phyloP scores from a whole-genome alignment of 192 early-diverging fungal genomes.

The Rhizophlyctis rosea region DNA sequence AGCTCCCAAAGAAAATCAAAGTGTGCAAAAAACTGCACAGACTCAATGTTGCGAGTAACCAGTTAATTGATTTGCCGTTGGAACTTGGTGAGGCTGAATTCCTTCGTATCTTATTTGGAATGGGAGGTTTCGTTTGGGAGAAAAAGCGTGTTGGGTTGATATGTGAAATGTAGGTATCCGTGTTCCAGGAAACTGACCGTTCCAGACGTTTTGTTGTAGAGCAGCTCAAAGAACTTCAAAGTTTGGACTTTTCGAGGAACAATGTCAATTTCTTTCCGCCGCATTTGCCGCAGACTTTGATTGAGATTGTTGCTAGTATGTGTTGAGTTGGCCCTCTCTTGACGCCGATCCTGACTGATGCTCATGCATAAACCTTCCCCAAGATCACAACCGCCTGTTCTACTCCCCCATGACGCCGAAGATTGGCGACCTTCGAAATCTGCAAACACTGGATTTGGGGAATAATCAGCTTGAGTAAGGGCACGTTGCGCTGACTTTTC shows the following conservation, averaged over 20 bases:
- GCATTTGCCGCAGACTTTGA: conserved; percentile 30
- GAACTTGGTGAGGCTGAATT: conserved; percentile 34
- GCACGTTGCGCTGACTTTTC: background rate
- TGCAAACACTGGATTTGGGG: conserved; percentile 30
- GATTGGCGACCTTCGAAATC: conserved; percentile 39
- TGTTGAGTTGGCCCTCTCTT: conserved; percentile 17
- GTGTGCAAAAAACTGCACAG: conserved; percentile 24
- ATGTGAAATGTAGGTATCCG: too few relatives aligned
- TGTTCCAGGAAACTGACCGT: background rate
- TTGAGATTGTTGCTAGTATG: conserved; percentile 40
- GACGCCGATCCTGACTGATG: conserved; percentile 30
- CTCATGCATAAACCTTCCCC: conserved; percentile 8
- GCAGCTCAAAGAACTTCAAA: conserved; percentile 22
- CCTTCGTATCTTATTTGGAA: background rate
- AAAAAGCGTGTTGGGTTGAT: too few relatives aligned
- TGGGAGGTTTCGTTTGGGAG: background rate
- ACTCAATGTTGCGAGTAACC: conserved; percentile 31
- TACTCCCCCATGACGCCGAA: conserved; percentile 47
- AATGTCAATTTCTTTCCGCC: conserved; percentile 47
- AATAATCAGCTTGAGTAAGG: conserved; percentile 46
- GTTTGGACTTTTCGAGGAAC: conserved; percentile 41
- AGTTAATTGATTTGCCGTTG: conserved; percentile 32
- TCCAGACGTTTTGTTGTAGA: background rate
- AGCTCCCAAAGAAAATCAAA: conserved; percentile 33
- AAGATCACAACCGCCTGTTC: conserved; percentile 43